Evolutionary conservation across 2,329 filamentous ascomycete species (phyloP).

Genomic region (Fusarium chaquense): DNA sequence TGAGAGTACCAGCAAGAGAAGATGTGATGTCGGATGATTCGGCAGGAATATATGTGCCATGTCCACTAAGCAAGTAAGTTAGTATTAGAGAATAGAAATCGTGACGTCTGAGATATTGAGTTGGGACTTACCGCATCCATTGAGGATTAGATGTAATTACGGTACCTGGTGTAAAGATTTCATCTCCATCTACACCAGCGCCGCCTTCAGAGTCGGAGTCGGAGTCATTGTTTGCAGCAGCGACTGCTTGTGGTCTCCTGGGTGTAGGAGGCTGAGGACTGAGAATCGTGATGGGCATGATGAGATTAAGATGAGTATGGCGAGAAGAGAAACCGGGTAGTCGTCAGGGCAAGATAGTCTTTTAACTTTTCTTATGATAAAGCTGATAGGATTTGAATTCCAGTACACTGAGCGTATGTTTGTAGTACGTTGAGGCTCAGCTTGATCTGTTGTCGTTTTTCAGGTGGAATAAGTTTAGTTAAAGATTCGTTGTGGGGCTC

Average conservation of each 20-base stretch:
- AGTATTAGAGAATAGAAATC: conserved; percentile 14
- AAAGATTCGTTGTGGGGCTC: conserved; percentile 49
- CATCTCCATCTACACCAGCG: conserved; percentile 58
- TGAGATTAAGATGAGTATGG: conserved; percentile 37
- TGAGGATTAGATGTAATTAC: conserved; percentile 91
- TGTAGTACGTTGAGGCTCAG: not conserved
- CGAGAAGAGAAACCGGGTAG: conserved; percentile 10
- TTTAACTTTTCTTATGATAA: too few relatives aligned
- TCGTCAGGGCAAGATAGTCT: not conserved
- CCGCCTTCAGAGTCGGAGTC: conserved; percentile 61
- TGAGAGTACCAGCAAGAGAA: conserved; percentile 89
- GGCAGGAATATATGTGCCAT: conserved; percentile 84
- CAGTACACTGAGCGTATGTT: not conserved
- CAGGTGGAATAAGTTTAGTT: conserved; percentile 39
- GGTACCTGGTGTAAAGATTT: conserved; percentile 89
- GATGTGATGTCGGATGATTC: conserved; percentile 79
- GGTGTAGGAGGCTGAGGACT: conserved; percentile 54
- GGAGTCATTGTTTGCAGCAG: conserved; percentile 52
- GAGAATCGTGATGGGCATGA: conserved; percentile 64
- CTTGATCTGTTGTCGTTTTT: conserved; percentile 13
- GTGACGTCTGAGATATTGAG: conserved; percentile 9
- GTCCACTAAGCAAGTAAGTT: conserved; percentile 70
- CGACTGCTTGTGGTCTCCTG: conserved; percentile 34
- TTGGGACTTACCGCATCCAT: conserved; percentile 81
- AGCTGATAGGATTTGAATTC: not conserved